Evolutionary conservation across 2,329 filamentous ascomycete genomes (phyloP).

Genomic region (Exophiala lecanii-corni): DNA sequence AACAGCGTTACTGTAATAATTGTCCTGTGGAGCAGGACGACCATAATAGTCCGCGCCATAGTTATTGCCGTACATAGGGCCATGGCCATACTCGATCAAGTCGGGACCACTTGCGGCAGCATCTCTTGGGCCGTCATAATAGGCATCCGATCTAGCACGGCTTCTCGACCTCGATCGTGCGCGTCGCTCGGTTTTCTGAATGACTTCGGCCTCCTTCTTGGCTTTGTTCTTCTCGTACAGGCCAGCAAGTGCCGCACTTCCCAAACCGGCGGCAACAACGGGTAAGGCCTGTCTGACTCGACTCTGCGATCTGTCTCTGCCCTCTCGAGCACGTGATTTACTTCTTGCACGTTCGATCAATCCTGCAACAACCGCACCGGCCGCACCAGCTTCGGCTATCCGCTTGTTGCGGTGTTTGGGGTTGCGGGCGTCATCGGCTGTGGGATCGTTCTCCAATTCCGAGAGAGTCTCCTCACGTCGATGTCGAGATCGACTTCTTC

Average conservation of each 20-base stretch:
- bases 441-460: constrained; percentile 22
- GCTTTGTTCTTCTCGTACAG: constrained; percentile 61
- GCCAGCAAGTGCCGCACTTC: constrained; percentile 57
- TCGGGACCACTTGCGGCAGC: constrained; percentile 46
- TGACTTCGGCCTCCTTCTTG: constrained; percentile 45
- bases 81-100: constrained; percentile 61
- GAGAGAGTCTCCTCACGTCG: constrained; percentile 15
- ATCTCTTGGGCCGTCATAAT: constrained; percentile 38
- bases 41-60: constrained; percentile 44
- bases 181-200: constrained; percentile 28
- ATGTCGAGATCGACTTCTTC: constrained; percentile 30
- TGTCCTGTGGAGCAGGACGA: constrained; percentile 35
- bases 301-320: constrained; percentile 51
- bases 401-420: constrained; percentile 52
- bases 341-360: constrained; percentile 55
- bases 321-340: constrained; percentile 51
- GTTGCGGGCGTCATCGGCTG: constrained; percentile 34
- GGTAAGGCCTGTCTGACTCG: constrained; percentile 54
- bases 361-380: constrained; percentile 59
- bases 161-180: constrained; percentile 44
- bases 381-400: constrained; percentile 58
- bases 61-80: constrained; percentile 56
- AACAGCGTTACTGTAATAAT: constrained; percentile 39
- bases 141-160: constrained; percentile 37
- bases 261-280: constrained; percentile 57